Evolutionary conservation across 306 rosid species (phyloP).

Genomic region (Vicia sativa): DNA sequence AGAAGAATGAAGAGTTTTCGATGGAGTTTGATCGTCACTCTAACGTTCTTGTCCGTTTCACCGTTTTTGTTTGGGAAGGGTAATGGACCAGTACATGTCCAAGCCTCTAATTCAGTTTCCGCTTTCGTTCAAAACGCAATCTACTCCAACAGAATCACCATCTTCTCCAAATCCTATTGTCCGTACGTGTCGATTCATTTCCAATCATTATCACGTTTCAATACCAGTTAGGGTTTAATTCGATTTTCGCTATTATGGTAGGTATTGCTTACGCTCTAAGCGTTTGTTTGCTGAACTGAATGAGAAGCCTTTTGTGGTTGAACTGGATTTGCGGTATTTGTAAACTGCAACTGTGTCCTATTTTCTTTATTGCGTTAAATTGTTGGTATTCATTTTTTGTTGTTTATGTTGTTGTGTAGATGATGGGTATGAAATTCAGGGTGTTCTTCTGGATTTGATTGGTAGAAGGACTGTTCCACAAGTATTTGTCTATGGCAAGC

Average conservation of each 20-base stretch:
- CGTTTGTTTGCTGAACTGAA: slow-evolving; percentile 62
- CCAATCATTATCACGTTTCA: background rate
- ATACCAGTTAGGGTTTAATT: slow-evolving; percentile 31
- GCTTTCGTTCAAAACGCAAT: slow-evolving; percentile 82
- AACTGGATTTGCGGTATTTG: slow-evolving; percentile 81
- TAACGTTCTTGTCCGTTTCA: slow-evolving; percentile 30
- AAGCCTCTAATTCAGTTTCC: slow-evolving; percentile 62
- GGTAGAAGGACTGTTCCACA: slow-evolving; percentile 89
- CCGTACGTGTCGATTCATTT: slow-evolving; percentile 47
- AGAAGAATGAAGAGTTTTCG: slow-evolving; percentile 24
- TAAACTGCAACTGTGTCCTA: background rate
- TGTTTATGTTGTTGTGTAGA: slow-evolving; percentile 44
- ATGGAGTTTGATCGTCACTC: slow-evolving; percentile 9
- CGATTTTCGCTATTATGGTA: slow-evolving; percentile 18
- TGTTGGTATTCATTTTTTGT: background rate
- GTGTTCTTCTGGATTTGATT: slow-evolving; percentile 69
- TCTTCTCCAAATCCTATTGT: slow-evolving; percentile 94
- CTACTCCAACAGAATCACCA: slow-evolving; percentile 76
- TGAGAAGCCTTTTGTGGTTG: slow-evolving; percentile 77
- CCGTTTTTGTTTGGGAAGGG: slow-evolving; percentile 33
- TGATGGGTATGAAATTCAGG: slow-evolving; percentile 78
- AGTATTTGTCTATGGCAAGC: slow-evolving; percentile 86
- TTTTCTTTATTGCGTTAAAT: background rate
- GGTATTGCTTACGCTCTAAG: slow-evolving; percentile 84
- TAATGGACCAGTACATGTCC: slow-evolving; percentile 24